phyloP scores from a whole-genome alignment of 306 rosid species.

The Vachellia collinsii region DNA sequence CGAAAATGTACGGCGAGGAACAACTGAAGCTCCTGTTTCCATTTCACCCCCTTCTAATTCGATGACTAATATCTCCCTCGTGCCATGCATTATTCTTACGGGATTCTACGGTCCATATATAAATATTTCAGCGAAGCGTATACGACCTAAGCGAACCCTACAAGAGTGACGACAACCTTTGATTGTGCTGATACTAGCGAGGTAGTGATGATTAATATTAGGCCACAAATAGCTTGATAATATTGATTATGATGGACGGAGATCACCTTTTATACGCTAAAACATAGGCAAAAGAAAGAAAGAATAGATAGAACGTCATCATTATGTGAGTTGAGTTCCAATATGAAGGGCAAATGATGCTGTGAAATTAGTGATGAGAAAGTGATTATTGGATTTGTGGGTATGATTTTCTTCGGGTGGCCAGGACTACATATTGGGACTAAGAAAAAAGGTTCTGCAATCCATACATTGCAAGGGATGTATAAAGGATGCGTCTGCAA shows the following conservation, averaged over 20 bases:
- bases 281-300: neutral
- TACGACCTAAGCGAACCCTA: neutral
- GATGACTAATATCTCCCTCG: conserved; percentile 25
- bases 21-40: conserved; percentile 36
- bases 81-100: neutral
- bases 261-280: neutral
- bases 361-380: neutral
- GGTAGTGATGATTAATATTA: neutral
- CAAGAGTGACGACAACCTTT: neutral
- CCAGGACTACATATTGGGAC: no score
- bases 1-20: conserved; percentile 53
- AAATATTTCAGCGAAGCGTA: no score
- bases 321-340: neutral
- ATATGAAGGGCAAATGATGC: neutral
- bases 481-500: no score
- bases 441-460: no score
- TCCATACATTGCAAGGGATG: no score
- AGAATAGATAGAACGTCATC: neutral
- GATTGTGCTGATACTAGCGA: neutral
- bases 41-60: conserved; percentile 12
- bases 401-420: no score
- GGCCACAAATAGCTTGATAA: neutral
- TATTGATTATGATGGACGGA: neutral
- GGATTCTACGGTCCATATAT: neutral
- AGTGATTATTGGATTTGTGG: neutral